Base-by-base conservation (phyloP, 2,329 filamentous ascomycete genomes). In the Trichoderma pleuroti region DNA sequence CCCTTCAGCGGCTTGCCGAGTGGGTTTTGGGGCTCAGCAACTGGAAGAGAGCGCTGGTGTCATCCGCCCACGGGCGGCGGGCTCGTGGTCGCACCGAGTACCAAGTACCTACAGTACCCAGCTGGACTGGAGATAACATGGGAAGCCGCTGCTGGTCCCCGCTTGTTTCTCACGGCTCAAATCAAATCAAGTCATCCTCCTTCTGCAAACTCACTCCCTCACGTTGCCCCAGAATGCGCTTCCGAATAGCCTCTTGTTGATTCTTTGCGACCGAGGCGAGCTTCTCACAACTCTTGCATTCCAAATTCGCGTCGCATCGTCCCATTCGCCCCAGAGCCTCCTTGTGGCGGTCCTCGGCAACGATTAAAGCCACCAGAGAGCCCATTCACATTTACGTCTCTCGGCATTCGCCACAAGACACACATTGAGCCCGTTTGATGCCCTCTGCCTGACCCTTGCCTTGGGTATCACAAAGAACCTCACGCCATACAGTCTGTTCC, bases 1-100 rank as follows among this genome's bases (percentile, higher is more conserved):
- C 62, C 62, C 49, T 52, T n/a, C 52, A 34, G 46, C 39, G 39
- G 21, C 12, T 39, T 39, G n/a, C 56, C n/a, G 26, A 36, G 65
- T 68, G 54, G 65, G 65, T 68, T 68, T 59, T 24, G 65, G 65
- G 65, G 65, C 65, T 68, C 65, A 68, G 65, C 65, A 18, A 57
- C 39, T 61, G 32, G 36, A 32, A 52, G 21, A 68, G 39, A 61
- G 34, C 28, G 42, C 56, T 56, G 26, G 39, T 34, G 39, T 24
- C 24, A 57, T 46, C 64, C 34, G 16, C 12, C 21, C 21, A 3
- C 21, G n/a, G 46, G n/a, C 39, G 12, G 46, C 46, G 46, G 46
- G 46, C 46, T 52, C 14, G 46, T 52, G 46, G 46, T 21, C 46
- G 46, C 46, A 52, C 46, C 46, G 21, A 52, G 46, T 52, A 24